Conservation (phyloP, 208 protist species). For the Hexamita inflata region DNA sequence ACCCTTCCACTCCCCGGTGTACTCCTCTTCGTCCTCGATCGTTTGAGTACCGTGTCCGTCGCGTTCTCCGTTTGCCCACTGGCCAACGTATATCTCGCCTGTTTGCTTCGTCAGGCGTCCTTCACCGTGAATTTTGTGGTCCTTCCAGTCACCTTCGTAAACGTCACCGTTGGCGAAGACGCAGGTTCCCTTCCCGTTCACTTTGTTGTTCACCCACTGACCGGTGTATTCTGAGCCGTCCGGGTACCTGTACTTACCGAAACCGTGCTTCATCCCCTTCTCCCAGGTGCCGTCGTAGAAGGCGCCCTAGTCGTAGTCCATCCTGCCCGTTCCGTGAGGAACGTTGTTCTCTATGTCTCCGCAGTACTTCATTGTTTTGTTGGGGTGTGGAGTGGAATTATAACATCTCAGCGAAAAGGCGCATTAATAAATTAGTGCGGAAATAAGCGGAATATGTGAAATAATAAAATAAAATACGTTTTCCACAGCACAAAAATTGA, state of each 20-base stretch:
- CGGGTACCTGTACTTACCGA: conserved; percentile 13
- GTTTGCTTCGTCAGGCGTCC: conserved; percentile 21
- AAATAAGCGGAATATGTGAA: too few species aligned
- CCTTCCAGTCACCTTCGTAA: conserved; percentile 22
- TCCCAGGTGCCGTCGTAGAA: conserved; percentile 20
- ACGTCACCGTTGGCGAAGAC: background rate
- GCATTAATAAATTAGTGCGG: too few species aligned
- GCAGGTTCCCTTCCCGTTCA: conserved; percentile 26
- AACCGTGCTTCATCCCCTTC: background rate
- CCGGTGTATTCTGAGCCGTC: conserved; percentile 31
- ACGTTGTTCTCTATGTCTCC: conserved; percentile 26
- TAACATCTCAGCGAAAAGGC: too few species aligned
- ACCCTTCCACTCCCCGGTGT: conserved; percentile 10
- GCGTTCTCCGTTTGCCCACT: conserved; percentile 33
- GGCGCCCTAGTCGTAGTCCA: background rate
- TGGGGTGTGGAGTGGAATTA: too few species aligned
- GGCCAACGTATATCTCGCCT: conserved; percentile 14
- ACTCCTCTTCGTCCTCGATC: background rate
- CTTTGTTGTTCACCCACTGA: conserved; percentile 9
- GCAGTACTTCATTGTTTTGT: conserved; percentile 12
- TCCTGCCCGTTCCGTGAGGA: conserved; percentile 11
- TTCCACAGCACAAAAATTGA: too few species aligned
- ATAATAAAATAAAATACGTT: too few species aligned
- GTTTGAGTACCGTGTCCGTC: conserved; percentile 28
- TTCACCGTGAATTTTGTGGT: background rate